Percentiles rank a stretch among this genome's conserved stretches.
These are phyloP conservation scores for Podaxis sp. DNA, from an alignment of 768 basidiomycete genomes.

Conservation along the genomic window DNA sequence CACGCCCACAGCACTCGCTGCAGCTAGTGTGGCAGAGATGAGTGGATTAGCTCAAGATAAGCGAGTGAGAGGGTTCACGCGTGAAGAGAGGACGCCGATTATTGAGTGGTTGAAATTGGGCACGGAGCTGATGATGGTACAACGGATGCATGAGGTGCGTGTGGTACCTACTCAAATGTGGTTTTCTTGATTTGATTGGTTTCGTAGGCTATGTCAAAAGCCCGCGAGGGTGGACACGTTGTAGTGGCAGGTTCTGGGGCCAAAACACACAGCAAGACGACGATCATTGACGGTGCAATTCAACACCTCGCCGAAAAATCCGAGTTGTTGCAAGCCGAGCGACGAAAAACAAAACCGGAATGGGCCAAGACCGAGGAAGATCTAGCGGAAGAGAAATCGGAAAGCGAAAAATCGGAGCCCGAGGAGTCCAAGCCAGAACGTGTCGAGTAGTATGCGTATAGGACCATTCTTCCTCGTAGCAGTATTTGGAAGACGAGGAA, in stretches of 20 bases:
- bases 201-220: constrained; percentile 19
- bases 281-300: constrained; percentile 8
- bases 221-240: constrained; percentile 8
- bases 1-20: constrained; percentile 23
- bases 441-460: neutral
- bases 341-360: constrained; percentile 12
- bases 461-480: too few species aligned
- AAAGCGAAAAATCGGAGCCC: neutral
- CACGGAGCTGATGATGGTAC: constrained; percentile 25
- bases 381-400: neutral
- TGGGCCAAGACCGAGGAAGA: constrained; percentile 17
- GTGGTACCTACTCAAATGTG: neutral
- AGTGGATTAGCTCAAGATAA: constrained; percentile 30
- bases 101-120: constrained; percentile 38
- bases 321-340: constrained; percentile 16
- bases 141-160: constrained; percentile 26
- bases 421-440: neutral
- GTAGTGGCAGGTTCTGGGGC: neutral
- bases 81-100: constrained; percentile 33
- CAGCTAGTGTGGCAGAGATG: constrained; percentile 13
- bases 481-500: too few species aligned
- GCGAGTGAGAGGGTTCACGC: constrained; percentile 41
- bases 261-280: neutral
- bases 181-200: neutral
- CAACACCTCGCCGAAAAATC: constrained; percentile 18